Percentiles rank a stretch among this genome's conserved stretches.
Evolutionary conservation across 1,284 basidiomycete species (phyloP).

Genomic region (Ustilago esculenta): DNA sequence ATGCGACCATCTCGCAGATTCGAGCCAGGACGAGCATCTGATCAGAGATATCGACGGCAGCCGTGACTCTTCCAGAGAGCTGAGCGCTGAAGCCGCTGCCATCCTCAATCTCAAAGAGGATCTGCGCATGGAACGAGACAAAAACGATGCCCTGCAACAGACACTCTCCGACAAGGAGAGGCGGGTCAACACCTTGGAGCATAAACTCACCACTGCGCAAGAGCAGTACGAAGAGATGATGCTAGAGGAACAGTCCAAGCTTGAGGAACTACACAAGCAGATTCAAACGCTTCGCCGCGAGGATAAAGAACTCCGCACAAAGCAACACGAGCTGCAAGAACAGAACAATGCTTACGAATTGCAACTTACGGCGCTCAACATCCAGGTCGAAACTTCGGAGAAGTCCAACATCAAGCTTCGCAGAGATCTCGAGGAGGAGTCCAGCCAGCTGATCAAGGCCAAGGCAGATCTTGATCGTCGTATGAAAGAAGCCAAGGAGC

Average conservation of each 20-base stretch:
- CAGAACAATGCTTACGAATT: constrained; percentile 37
- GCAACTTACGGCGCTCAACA: constrained; percentile 31
- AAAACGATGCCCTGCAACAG: constrained; percentile 40
- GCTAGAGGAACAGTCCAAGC: constrained; percentile 38
- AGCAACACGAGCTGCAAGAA: constrained; percentile 34
- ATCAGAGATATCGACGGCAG: constrained; percentile 29
- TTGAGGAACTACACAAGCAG: constrained; percentile 39
- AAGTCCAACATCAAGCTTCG: constrained; percentile 33
- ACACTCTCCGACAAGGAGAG: constrained; percentile 44
- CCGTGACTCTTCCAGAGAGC: constrained; percentile 32
- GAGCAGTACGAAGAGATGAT: constrained; percentile 44
- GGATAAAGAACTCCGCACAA: constrained; percentile 36
- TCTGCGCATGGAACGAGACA: constrained; percentile 40
- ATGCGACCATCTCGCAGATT: constrained; percentile 22
- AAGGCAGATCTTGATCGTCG: constrained; percentile 36
- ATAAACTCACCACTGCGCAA: constrained; percentile 44
- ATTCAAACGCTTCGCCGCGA: constrained; percentile 39
- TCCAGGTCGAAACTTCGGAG: constrained; percentile 31
- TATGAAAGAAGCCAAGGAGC: constrained; percentile 32
- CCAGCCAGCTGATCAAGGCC: constrained; percentile 28
- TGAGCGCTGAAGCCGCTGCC: constrained; percentile 30
- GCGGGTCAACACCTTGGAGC: constrained; percentile 32
- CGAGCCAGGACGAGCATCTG: constrained; percentile 31
- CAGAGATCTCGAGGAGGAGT: constrained; percentile 40
- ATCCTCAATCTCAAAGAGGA: constrained; percentile 43